Evolutionary conservation across 23 red algal genomes (phyloP), one percentile per base, ranked within the genome.

Genomic region (Agarophyton chilense): DNA sequence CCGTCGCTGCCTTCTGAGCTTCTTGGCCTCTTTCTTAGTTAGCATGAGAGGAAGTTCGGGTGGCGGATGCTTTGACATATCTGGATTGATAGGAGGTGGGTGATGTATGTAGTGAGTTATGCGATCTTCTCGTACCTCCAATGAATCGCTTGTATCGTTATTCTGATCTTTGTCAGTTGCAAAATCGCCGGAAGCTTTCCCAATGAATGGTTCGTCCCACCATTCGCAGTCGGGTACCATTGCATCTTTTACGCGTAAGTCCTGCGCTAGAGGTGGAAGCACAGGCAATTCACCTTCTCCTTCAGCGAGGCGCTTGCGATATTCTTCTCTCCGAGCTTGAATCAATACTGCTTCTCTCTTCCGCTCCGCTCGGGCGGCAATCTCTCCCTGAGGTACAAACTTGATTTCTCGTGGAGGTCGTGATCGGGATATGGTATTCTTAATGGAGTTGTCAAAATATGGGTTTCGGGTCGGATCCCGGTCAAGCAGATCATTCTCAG

Each of bases 181-280:
- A 5, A 34, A 46, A 46, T 7, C 19, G 6, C 19, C 32, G 18
- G 32, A 18, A 13, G 2, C 3, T 55, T 95, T 67, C 46, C 21
- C 45, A 47, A 95, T 47, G 70, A 96, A 96, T n/a, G 83, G 83
- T 50, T 84, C 49, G 55, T 96, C 94, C 94, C 94, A 96, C 94
- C 94, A 96, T 44, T 96, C 94, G 26, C 80, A 81, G 18, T 80
- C 82, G 14, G 94, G 94, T 14, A 89, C 45, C 10, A 31, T 29
- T 18, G 77, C 44, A 31, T 87, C 85, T 57, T 76, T 72, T 47
- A 72, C 70, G 42, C 78, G 75, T 24, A 90, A 72, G 21, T 88
- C 78, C 60, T 80, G 52, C 24, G 81, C 42, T 31, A 29, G 77
- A 12, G 68, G 94, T 44, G 73, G 86, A 32, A 92, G 74, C 34